Base-by-base conservation (phyloP, 345 rosid genomes). In the Aquilaria malaccensis region DNA sequence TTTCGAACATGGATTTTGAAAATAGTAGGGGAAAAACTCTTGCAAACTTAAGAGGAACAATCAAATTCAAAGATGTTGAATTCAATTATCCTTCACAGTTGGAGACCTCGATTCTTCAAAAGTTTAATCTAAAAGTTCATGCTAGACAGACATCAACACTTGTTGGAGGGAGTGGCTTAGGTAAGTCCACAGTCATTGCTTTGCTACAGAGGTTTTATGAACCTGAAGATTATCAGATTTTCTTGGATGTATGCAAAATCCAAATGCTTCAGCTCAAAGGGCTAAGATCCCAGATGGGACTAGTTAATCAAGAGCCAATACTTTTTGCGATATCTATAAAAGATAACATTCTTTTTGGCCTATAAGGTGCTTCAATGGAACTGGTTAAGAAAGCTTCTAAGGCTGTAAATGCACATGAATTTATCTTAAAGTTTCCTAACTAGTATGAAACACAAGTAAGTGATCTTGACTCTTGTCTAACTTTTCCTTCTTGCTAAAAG, bases 191-290 rank as follows among this genome's bases (percentile, higher is more conserved):
- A 1, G 49, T 79, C 22, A 71, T 85, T 33, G 69, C 82, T 46
- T 71, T 85, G 76, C 77, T 80, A 0, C 80, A 85, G 62, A 77
- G 85, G 56, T 85, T 82, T 59, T 80, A 85, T 64, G 83, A 82
- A 48, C 77, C 85, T 47, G 41, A 29, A 13, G 50, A 33, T 5
- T 85, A 87, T 12, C 55, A 62, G 37, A 73, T 85, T 62, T 49
- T 72, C 13, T 73, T 80, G 31, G 87, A 82, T 57, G 81, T 87
- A 33, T 43, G 29, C 62, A 64, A 71, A 22, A 69, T 80, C 63
- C 75, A 62, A 51, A 67, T 50, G 43, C 85, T 82, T 51, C 73
- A 76, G 64, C 75, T 78, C 10, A 76, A 67, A 57, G 81, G 90
- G 87, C 64, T 78, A 62, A 75, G 90, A 59, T 76, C 80, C 29